A percentile compares a stretch with the other conserved stretches of the same genome.
phyloP scores from a whole-genome alignment of 2,329 filamentous ascomycete genomes.

The Spiromastix sp. region DNA sequence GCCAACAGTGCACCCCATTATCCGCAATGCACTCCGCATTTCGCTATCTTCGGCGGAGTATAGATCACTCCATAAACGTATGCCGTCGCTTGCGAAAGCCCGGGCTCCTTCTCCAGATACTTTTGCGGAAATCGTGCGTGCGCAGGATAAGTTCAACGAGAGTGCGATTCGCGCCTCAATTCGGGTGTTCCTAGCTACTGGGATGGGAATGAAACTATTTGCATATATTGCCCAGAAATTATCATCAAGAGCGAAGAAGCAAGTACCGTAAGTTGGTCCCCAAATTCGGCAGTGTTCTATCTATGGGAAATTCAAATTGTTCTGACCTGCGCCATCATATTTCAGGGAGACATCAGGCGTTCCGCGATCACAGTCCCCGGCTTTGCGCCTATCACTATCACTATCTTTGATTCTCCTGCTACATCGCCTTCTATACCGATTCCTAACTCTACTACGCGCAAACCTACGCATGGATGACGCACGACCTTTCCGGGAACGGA shows the following conservation, averaged over 20 bases:
- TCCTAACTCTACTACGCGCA: constrained; percentile 68
- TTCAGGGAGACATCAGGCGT: constrained; percentile 25
- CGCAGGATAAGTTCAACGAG: constrained; percentile 57
- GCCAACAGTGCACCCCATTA: constrained; percentile 50
- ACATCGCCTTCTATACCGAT: constrained; percentile 81
- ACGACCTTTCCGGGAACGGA: constrained; percentile 68
- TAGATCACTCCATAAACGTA: constrained; percentile 68
- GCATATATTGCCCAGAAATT: constrained; percentile 33
- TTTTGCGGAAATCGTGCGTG: constrained; percentile 42
- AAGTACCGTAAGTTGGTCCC: constrained; percentile 1
- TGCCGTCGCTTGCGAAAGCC: constrained; percentile 47
- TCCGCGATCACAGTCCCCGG: constrained; percentile 46
- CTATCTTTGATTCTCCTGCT: constrained; percentile 78
- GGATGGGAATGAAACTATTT: constrained; percentile 53
- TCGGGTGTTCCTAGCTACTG: constrained; percentile 58
- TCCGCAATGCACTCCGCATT: constrained; percentile 79
- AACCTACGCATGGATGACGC: constrained; percentile 74
- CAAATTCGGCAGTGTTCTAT: neutral
- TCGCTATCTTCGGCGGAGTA: constrained; percentile 79
- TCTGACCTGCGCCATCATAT: constrained; percentile 6
- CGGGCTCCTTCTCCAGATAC: constrained; percentile 39
- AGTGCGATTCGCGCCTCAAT: constrained; percentile 60
- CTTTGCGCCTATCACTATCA: constrained; percentile 68
- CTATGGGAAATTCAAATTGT: neutral
- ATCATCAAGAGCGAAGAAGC: neutral